phyloP scores from a whole-genome alignment of 1,284 basidiomycete genomes.

The Malassezia nana region DNA sequence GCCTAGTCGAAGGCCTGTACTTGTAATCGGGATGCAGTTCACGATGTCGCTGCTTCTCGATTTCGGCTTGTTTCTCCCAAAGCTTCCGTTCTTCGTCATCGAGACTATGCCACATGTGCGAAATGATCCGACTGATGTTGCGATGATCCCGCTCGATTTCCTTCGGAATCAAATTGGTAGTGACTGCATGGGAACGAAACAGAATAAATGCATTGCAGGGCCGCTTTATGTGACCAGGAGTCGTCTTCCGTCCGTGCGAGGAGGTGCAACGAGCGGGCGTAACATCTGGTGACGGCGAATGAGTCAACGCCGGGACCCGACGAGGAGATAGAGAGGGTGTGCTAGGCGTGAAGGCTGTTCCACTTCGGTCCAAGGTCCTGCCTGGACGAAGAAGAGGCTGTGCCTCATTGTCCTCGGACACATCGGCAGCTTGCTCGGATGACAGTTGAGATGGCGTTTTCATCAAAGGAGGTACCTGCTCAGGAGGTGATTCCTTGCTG shows the following conservation, averaged over 20 bases:
- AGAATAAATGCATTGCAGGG: conserved; percentile 91
- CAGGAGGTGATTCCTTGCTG: background rate
- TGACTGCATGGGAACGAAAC: conserved; percentile 78
- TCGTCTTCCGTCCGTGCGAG: conserved; percentile 34
- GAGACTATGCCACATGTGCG: conserved; percentile 43
- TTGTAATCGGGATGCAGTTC: conserved; percentile 35
- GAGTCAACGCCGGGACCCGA: background rate
- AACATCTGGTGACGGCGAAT: background rate
- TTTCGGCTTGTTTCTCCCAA: conserved; percentile 30
- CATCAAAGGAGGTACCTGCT: no score
- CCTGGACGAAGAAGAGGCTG: background rate
- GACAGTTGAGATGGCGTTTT: background rate
- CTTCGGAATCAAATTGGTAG: conserved; percentile 64
- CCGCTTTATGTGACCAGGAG: conserved; percentile 64
- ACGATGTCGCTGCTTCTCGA: conserved; percentile 36
- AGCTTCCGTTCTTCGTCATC: conserved; percentile 24
- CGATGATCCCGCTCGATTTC: conserved; percentile 73
- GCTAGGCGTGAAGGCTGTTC: background rate
- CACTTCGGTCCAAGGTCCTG: background rate
- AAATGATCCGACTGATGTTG: conserved; percentile 55
- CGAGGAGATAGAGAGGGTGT: background rate
- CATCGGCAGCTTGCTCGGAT: background rate
- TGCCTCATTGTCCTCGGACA: background rate
- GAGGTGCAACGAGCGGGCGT: conserved; percentile 14
- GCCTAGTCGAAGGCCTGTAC: conserved; percentile 30